These are phyloP conservation scores for Dictyostelium purpureum DNA, from an alignment of 78 protist genomes.

Conservation along the genomic window DNA sequence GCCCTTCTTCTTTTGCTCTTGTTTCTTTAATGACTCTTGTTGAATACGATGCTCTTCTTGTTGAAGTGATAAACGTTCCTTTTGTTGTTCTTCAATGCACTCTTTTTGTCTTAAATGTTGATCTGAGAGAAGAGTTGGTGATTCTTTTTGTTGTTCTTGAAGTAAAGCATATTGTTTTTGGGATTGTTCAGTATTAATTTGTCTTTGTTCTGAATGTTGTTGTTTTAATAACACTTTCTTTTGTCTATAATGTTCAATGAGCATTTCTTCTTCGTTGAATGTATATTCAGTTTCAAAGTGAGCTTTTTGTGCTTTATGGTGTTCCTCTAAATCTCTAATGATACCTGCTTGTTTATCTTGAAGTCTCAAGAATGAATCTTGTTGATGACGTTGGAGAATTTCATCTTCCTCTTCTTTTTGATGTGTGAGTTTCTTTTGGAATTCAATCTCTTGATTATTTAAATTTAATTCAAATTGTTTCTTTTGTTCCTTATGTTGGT, in stretches of 20 bases:
- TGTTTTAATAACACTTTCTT: conserved; percentile 28
- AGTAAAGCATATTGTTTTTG: conserved; percentile 42
- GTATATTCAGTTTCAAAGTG: conserved; percentile 39
- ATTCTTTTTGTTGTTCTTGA: conserved; percentile 52
- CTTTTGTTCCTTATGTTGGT: conserved; percentile 65
- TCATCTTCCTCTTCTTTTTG: conserved; percentile 68
- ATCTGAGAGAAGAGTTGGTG: conserved; percentile 33
- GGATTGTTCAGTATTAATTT: conserved; percentile 53
- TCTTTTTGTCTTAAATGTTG: conserved; percentile 67
- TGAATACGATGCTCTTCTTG: conserved; percentile 76
- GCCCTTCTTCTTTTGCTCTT: conserved; percentile 57
- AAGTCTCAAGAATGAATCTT: conserved; percentile 46
- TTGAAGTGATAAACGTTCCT: conserved; percentile 35
- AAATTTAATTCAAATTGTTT: conserved; percentile 63
- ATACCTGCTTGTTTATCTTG: conserved; percentile 32
- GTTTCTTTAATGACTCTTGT: conserved; percentile 67
- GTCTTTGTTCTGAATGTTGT: conserved; percentile 68
- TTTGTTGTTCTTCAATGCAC: conserved; percentile 60
- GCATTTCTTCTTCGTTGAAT: conserved; percentile 53
- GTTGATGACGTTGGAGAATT: conserved; percentile 21
- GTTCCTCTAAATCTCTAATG: conserved; percentile 37
- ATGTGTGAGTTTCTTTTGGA: conserved; percentile 43
- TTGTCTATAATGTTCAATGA: conserved; percentile 49
- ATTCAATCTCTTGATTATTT: conserved; percentile 19
- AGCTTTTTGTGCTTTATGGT: neutral